A percentile compares a stretch with the other conserved stretches of the same genome.
phyloP scores from a whole-genome alignment of 2,329 filamentous ascomycete genomes.

The Gremmenia infestans region DNA sequence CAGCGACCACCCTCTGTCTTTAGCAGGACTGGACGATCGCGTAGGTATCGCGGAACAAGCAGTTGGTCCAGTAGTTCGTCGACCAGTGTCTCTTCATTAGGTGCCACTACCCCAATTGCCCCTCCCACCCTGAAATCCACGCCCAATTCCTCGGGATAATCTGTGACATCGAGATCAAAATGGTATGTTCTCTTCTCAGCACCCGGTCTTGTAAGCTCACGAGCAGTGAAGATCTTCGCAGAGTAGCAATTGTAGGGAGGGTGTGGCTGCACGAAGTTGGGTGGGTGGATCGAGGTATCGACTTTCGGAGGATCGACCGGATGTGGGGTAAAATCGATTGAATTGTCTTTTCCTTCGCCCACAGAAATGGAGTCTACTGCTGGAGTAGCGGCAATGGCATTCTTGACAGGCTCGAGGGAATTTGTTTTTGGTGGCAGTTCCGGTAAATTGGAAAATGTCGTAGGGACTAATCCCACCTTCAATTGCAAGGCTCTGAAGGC shows the following conservation, averaged over 20 bases:
- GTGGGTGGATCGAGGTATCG: constrained; percentile 66
- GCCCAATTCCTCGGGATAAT: constrained; percentile 79
- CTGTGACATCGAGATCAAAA: constrained; percentile 93
- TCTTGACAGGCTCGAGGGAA: constrained; percentile 57
- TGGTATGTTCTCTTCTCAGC: constrained; percentile 97
- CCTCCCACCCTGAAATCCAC: constrained; percentile 96
- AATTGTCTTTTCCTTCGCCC: constrained; percentile 26
- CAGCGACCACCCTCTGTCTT: constrained; percentile 79
- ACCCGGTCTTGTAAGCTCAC: constrained; percentile 80
- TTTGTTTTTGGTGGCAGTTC: constrained; percentile 72
- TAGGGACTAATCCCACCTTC: constrained; percentile 70
- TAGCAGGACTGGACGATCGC: constrained; percentile 77
- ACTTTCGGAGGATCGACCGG: constrained; percentile 31
- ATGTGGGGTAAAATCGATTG: constrained; percentile 31
- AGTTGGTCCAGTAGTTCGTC: constrained; percentile 81
- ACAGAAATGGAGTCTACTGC: constrained; percentile 48
- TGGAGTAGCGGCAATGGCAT: constrained; percentile 34
- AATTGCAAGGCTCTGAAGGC: constrained; percentile 78
- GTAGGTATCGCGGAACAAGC: constrained; percentile 72
- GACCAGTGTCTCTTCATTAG: constrained; percentile 72
- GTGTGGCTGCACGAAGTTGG: constrained; percentile 88
- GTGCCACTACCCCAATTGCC: constrained; percentile 87
- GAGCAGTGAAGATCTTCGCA: constrained; percentile 77
- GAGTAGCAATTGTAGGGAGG: constrained; percentile 89
- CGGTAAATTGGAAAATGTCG: constrained; percentile 63